A percentile compares a stretch with the other conserved stretches of the same genome.
phyloP scores from a whole-genome alignment of 768 basidiomycete genomes.

The Lanmaoa pseudosensibilis region DNA sequence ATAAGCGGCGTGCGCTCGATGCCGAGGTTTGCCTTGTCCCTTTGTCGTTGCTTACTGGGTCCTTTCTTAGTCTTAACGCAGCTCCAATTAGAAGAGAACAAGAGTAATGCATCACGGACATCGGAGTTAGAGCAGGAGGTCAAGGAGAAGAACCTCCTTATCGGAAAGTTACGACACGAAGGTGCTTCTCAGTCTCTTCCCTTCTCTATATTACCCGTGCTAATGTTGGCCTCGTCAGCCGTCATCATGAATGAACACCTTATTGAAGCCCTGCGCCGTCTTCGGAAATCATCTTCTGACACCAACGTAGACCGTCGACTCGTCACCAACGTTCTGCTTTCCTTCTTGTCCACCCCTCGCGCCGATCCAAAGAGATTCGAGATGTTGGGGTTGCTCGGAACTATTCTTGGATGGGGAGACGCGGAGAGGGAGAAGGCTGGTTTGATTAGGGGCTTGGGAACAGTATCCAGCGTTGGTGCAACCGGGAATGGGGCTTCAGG shows the following conservation, averaged over 20 bases:
- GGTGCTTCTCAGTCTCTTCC: constrained; percentile 44
- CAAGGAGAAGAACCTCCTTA: constrained; percentile 92
- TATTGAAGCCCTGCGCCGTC: constrained; percentile 93
- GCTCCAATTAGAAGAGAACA: constrained; percentile 74
- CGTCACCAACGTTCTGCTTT: constrained; percentile 90
- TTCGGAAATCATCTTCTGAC: constrained; percentile 78
- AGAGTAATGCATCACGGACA: constrained; percentile 62
- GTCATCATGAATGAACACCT: constrained; percentile 98
- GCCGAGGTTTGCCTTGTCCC: constrained; percentile 66
- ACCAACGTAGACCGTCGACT: constrained; percentile 92
- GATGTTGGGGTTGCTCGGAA: constrained; percentile 86
- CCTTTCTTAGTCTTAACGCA: constrained; percentile 31
- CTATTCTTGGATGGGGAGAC: constrained; percentile 92
- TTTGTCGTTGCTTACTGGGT: background rate
- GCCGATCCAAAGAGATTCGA: constrained; percentile 95
- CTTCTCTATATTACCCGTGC: constrained; percentile 2
- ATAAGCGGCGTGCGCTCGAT: constrained; percentile 80
- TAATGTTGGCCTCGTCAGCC: constrained; percentile 45
- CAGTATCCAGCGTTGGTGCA: constrained; percentile 52
- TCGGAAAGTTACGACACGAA: constrained; percentile 95
- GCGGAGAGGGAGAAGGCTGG: constrained; percentile 90
- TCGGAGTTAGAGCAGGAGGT: constrained; percentile 83
- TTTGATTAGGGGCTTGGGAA: constrained; percentile 24
- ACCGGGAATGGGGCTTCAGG: constrained; percentile 19
- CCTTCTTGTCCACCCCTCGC: constrained; percentile 87